A percentile compares a stretch with the other conserved stretches of the same genome.
phyloP scores from a whole-genome alignment of 2,329 filamentous ascomycete genomes.

The Apiospora kogelbergensis region DNA sequence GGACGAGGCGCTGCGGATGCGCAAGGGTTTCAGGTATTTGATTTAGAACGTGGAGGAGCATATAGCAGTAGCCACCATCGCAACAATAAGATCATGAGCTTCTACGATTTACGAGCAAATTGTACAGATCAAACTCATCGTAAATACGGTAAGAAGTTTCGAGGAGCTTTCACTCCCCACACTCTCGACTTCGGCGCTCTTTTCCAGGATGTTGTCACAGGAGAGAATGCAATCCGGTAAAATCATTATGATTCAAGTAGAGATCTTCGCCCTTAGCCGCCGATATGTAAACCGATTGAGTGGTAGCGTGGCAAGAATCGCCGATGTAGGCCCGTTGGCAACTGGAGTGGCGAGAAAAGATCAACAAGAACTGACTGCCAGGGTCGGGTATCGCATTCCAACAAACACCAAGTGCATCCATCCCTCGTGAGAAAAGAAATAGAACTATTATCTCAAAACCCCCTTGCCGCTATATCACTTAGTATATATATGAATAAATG shows the following conservation, averaged over 20 bases:
- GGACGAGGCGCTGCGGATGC: constrained; percentile 45
- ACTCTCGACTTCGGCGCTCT: no score
- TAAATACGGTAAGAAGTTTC: background rate
- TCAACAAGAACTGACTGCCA: background rate
- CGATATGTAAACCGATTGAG: background rate
- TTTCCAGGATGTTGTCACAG: background rate
- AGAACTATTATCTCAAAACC: no score
- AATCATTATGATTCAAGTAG: background rate
- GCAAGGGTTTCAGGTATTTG: constrained; percentile 48
- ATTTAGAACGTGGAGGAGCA: constrained; percentile 28
- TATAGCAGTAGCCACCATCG: background rate
- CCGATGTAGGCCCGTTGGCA: background rate
- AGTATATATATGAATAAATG: background rate
- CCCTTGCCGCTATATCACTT: background rate
- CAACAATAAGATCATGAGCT: background rate
- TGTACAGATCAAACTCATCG: background rate
- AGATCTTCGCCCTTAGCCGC: background rate
- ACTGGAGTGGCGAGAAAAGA: background rate
- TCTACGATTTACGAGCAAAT: background rate
- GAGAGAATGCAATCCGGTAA: background rate
- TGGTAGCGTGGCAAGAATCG: background rate
- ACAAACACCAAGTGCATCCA: background rate
- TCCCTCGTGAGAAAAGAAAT: background rate
- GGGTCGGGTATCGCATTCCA: background rate
- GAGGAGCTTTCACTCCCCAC: background rate